Conservation (phyloP, 2,329 filamentous ascomycete genomes). For the Alternaria metachromatica region DNA sequence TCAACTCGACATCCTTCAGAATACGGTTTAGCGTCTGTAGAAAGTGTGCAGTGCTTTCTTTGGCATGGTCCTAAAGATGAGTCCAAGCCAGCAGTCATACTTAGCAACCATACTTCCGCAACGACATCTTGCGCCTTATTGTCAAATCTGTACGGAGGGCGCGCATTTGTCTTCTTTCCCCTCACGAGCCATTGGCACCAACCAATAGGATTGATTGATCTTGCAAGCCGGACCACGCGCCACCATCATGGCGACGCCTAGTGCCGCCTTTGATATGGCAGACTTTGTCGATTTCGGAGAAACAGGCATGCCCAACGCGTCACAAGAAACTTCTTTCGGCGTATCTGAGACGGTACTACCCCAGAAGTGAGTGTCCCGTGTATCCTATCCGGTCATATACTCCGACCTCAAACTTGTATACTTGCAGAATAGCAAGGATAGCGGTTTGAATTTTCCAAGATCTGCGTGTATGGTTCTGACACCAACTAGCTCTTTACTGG, state of each 20-base stretch:
- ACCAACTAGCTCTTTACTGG: constrained; percentile 2
- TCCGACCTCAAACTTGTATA: neutral
- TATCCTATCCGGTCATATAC: neutral
- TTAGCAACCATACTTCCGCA: constrained; percentile 13
- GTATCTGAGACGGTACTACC: constrained; percentile 1
- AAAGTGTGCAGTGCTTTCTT: constrained; percentile 9
- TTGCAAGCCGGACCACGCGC: constrained; percentile 5
- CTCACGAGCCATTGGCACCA: neutral
- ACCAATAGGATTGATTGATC: neutral
- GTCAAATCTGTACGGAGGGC: constrained; percentile 22
- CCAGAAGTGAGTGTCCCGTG: constrained; percentile 21
- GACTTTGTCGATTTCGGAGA: constrained; percentile 51
- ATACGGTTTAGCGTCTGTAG: constrained; percentile 15
- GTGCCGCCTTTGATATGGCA: constrained; percentile 40
- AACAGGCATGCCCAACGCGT: constrained; percentile 40
- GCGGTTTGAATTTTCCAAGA: neutral
- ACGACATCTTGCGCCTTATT: constrained; percentile 26
- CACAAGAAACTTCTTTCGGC: constrained; percentile 15
- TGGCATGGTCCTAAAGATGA: constrained; percentile 6
- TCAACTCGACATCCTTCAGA: constrained; percentile 17
- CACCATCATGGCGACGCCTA: constrained; percentile 36
- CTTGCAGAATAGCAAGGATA: neutral
- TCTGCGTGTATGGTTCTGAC: constrained; percentile 10
- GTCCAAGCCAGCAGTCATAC: constrained; percentile 16
- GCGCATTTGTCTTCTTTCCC: constrained; percentile 19